These are phyloP conservation scores for Groenewaldozyma auringiensis DNA, from an alignment of 1,139 yeast species.

Conservation along the genomic window DNA sequence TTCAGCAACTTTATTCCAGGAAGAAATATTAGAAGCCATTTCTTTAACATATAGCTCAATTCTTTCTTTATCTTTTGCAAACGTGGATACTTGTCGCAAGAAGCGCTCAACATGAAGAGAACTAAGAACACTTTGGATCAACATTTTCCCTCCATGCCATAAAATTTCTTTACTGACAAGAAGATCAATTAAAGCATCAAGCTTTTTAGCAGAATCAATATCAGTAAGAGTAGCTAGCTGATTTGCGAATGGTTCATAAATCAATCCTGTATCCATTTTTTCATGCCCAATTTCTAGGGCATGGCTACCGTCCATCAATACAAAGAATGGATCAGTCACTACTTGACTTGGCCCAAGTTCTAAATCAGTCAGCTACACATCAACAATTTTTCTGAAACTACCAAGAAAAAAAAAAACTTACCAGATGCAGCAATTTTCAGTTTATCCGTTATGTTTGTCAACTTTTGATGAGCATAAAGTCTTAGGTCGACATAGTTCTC, in stretches of 20 bases:
- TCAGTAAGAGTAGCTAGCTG: slow-evolving; percentile 22
- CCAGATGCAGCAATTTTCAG: not conserved
- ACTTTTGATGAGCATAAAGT: slow-evolving; percentile 21
- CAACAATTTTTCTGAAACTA: slow-evolving; percentile 1
- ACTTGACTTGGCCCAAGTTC: slow-evolving; percentile 27
- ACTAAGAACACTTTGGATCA: slow-evolving; percentile 31
- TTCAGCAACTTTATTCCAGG: slow-evolving; percentile 21
- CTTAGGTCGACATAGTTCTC: slow-evolving; percentile 2
- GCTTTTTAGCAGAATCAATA: slow-evolving; percentile 20
- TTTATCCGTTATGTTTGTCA: slow-evolving; percentile 12
- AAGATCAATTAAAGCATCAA: slow-evolving; percentile 25
- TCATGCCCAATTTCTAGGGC: slow-evolving; percentile 35
- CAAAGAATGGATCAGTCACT: slow-evolving; percentile 23
- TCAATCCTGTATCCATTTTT: slow-evolving; percentile 36
- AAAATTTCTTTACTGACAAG: slow-evolving; percentile 29
- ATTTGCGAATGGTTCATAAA: slow-evolving; percentile 22
- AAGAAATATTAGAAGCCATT: slow-evolving; percentile 2
- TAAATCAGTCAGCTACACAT: too few relatives aligned
- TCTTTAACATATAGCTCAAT: slow-evolving; percentile 11
- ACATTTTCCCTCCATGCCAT: slow-evolving; percentile 34
- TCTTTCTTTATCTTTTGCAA: slow-evolving; percentile 9
- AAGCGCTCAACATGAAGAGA: slow-evolving; percentile 32
- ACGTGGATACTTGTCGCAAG: slow-evolving; percentile 15
- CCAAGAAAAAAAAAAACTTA: not conserved
- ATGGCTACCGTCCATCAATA: slow-evolving; percentile 30